These are phyloP conservation scores for Ogataea naganishii DNA, from an alignment of 805 yeast species.

Conservation along the genomic window DNA sequence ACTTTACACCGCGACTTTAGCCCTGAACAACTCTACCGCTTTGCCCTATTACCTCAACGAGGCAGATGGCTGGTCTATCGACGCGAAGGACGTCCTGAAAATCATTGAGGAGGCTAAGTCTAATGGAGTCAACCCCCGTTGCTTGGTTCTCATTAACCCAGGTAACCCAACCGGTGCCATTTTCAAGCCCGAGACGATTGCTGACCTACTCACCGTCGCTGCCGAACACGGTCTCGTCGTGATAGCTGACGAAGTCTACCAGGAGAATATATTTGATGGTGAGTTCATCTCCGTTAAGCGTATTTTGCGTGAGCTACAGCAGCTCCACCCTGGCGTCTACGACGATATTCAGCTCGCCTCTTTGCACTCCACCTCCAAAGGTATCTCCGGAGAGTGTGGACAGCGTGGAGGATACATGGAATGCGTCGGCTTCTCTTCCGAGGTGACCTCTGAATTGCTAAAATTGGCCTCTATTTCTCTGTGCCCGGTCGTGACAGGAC, in stretches of 20 bases:
- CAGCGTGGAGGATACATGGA: conserved; percentile 99
- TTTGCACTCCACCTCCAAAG: conserved; percentile 95
- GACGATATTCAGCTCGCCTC: conserved; percentile 82
- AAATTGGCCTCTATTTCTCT: conserved; percentile 86
- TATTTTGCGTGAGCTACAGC: conserved; percentile 59
- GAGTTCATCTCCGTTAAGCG: conserved; percentile 80
- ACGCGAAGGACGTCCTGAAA: conserved; percentile 52
- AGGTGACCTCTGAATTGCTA: conserved; percentile 60
- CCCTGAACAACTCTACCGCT: conserved; percentile 74
- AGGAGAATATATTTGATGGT: conserved; percentile 80
- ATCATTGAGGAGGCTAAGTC: conserved; percentile 39
- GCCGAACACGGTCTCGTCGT: conserved; percentile 79
- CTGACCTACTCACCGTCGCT: conserved; percentile 66
- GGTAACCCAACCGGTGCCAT: conserved; percentile 98
- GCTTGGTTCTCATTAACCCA: conserved; percentile 91
- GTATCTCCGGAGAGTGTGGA: conserved; percentile 98
- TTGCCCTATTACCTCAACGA: conserved; percentile 86
- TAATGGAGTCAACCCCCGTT: conserved; percentile 56
- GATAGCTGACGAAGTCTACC: conserved; percentile 97
- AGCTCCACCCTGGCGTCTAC: conserved; percentile 42
- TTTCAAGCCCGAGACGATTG: conserved; percentile 55
- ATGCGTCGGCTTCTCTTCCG: conserved; percentile 67
- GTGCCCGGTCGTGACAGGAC: conserved; percentile 94
- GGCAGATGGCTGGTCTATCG: conserved; percentile 73
- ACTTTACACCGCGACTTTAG: conserved; percentile 87